phyloP scores from a whole-genome alignment of 2,329 filamentous ascomycete species.

The Arthroderma sp. region DNA sequence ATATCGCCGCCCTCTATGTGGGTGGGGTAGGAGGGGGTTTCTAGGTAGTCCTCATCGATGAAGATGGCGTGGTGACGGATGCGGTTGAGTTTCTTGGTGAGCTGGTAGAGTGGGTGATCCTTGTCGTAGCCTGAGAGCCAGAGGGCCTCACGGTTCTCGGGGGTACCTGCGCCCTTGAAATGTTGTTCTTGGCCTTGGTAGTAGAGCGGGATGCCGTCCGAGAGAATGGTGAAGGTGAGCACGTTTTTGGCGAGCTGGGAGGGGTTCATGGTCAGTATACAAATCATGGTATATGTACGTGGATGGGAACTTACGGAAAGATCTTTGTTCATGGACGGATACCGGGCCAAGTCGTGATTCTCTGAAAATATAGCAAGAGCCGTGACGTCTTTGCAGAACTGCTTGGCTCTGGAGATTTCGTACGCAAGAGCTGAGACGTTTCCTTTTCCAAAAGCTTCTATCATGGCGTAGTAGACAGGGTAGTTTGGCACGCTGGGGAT shows the following conservation, averaged over 20 bases:
- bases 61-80: constrained; percentile 35
- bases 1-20: constrained; percentile 33
- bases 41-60: constrained; percentile 27
- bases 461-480: constrained; percentile 17
- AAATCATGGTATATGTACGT: too few species aligned
- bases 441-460: constrained; percentile 10
- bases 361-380: constrained; percentile 42
- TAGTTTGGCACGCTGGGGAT: constrained; percentile 37
- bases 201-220: constrained; percentile 49
- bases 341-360: constrained; percentile 47
- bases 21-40: constrained; percentile 29
- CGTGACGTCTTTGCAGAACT: constrained; percentile 29
- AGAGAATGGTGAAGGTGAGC: constrained; percentile 47
- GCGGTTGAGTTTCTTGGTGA: constrained; percentile 37
- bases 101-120: constrained; percentile 36
- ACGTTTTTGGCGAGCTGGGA: constrained; percentile 40
- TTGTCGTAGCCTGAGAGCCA: constrained; percentile 43
- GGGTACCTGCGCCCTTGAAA: constrained; percentile 37
- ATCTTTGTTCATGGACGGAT: constrained; percentile 40
- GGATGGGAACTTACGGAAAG: constrained; percentile 25
- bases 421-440: constrained; percentile 20
- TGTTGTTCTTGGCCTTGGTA: constrained; percentile 56
- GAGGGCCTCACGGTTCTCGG: constrained; percentile 43
- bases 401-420: constrained; percentile 19
- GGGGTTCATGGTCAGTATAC: too few species aligned